Base-by-base conservation (phyloP, 2,329 filamentous ascomycete genomes). In the Fusarium sp. region DNA sequence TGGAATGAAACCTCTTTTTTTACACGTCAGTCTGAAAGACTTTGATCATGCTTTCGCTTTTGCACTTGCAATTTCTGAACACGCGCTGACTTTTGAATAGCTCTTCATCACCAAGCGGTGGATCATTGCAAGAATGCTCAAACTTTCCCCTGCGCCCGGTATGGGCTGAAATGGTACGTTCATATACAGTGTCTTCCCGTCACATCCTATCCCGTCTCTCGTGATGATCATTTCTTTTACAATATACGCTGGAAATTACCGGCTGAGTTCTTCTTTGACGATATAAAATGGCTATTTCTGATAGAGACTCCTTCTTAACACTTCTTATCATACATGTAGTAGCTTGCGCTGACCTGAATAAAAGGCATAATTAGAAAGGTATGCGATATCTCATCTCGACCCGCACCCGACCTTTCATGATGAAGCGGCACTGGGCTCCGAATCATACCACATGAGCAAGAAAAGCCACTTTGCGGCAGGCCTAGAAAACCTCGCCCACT, bases 401-500 rank as follows among this genome's bases (percentile, higher is more conserved):
- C 73, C 72, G 61, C 56, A 58, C 51, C 36, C 65, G 44, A 69
- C 55, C 75, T 84, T 81, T 79, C 77, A 90, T 93, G 93, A 95
- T 95, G 93, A 94, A 93, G 88, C 85, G 93, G 95, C 95, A 97
- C 95, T 97, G 95, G 95, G 95, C 95, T 95, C 95, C 92, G 94
- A 97, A 73, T 86, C 78, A 83, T 67, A 82, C 61, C 70, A 83
- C 86, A 90, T 91, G 94, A 94, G 95, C 87, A 81, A 74, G 93
- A 95, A 91, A 90, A 92, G 90, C 94, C 94, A 93, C 85, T 89
- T 93, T 93, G 94, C 85, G 94, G 93, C 94, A 97, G 94, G 95
- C 95, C 94, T 97, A 97, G 94, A 97, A 97, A 97, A 97, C 95
- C 95, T 97, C 91, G 94, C 93, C 95, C 93, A 95, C 95, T 97